These are phyloP conservation scores for Mycena galericulata DNA, from an alignment of 768 basidiomycete species.

Conservation along the genomic window DNA sequence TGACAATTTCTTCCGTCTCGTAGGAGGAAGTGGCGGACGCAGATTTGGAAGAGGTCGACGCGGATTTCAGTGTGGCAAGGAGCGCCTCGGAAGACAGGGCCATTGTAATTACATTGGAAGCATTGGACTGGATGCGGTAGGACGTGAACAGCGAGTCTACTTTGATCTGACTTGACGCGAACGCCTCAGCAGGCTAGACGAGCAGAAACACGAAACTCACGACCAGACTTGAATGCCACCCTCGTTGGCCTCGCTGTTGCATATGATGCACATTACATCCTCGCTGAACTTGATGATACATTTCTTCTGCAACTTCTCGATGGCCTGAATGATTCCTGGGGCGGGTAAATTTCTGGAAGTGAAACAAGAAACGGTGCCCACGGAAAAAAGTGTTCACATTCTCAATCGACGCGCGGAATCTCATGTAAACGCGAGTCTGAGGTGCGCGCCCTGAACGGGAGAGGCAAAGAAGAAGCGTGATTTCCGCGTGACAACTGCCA, in stretches of 20 bases:
- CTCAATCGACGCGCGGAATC: constrained; percentile 71
- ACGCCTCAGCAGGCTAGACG: constrained; percentile 6
- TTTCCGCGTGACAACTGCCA: background rate
- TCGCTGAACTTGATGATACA: constrained; percentile 86
- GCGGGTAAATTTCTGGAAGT: constrained; percentile 6
- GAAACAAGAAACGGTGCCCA: constrained; percentile 44
- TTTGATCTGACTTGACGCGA: constrained; percentile 65
- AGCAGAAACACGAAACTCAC: constrained; percentile 38
- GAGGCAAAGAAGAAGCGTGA: background rate
- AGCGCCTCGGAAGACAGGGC: constrained; percentile 81
- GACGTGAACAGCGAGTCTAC: constrained; percentile 75
- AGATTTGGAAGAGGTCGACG: constrained; percentile 58
- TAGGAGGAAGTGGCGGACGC: constrained; percentile 48
- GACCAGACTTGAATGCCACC: constrained; percentile 91
- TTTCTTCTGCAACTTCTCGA: constrained; percentile 87
- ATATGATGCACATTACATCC: constrained; percentile 83
- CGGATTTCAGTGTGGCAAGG: constrained; percentile 77
- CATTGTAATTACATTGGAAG: constrained; percentile 84
- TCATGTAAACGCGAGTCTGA: constrained; percentile 52
- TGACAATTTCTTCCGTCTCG: constrained; percentile 74
- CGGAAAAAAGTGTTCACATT: constrained; percentile 69
- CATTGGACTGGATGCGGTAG: constrained; percentile 90
- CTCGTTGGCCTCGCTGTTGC: constrained; percentile 82
- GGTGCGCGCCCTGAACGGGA: background rate
- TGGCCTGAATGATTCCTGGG: constrained; percentile 81